A percentile compares a stretch with the other conserved stretches of the same genome.
Conservation (phyloP, 1,284 basidiomycete species). For the Ganoderma multipileum region DNA sequence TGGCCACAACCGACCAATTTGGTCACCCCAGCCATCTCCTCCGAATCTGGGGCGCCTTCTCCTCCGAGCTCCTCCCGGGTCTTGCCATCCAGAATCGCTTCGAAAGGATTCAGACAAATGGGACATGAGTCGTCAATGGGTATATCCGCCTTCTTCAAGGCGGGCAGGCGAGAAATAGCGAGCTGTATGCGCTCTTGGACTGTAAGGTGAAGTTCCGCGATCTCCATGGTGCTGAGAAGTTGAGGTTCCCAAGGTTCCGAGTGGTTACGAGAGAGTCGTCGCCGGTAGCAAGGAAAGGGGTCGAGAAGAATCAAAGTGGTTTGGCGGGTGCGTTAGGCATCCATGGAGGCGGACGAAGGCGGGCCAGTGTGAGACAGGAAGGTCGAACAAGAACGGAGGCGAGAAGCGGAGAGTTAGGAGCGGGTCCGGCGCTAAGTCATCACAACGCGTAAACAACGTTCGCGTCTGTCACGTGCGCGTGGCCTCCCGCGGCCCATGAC, state of each 20-base stretch:
- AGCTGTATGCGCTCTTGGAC: conserved; percentile 35
- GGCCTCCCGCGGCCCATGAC: background rate
- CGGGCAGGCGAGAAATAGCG: conserved; percentile 50
- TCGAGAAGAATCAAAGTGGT: background rate
- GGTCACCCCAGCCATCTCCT: conserved; percentile 53
- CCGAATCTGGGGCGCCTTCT: conserved; percentile 21
- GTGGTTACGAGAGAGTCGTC: background rate
- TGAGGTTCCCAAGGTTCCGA: background rate
- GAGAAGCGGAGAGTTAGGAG: conserved; percentile 12
- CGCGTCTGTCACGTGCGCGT: conserved; percentile 39
- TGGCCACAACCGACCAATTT: conserved; percentile 66
- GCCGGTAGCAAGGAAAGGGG: too few species aligned
- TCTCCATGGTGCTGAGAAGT: conserved; percentile 14
- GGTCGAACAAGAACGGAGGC: background rate
- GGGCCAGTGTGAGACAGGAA: background rate
- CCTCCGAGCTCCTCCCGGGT: conserved; percentile 31
- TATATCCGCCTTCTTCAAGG: conserved; percentile 49
- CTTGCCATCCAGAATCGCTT: conserved; percentile 47
- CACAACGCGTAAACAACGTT: conserved; percentile 42
- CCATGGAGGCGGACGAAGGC: conserved; percentile 11
- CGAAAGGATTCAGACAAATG: conserved; percentile 66
- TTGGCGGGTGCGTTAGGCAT: background rate
- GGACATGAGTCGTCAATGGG: conserved; percentile 62
- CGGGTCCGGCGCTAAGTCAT: conserved; percentile 10
- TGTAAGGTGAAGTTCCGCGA: conserved; percentile 29